Base-by-base conservation (phyloP, 345 rosid genomes). In the Adansonia digitata region DNA sequence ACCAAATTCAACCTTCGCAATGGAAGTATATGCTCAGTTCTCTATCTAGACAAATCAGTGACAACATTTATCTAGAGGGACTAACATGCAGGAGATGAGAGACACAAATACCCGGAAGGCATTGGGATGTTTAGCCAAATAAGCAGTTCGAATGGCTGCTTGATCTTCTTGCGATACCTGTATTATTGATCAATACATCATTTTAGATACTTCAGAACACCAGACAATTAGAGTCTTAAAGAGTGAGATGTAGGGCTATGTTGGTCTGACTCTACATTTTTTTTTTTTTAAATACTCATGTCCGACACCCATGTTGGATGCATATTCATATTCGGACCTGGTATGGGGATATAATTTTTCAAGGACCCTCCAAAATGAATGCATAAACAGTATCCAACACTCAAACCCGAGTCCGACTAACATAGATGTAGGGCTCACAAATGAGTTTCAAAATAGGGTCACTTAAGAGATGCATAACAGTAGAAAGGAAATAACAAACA, bases 1-100 rank as follows among this genome's bases (percentile, higher is more conserved):
- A 60, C 97, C 97, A 39, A 94, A 94, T 82, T 94, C 98, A 82
- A 94, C 98, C 98, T 94, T 85, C 68, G 70, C 20, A 72, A 72
- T 46, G 69, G 34, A 80, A 73, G 31, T 34, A 45, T 56, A 71
- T 45, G 51, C 75, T 81, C 45, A 80, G 74, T 77, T 78, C 45
- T 63, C 63, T 34, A 60, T 45, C 65, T 22, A 26, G 13, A 67
- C 42, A 69, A 45, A 57, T 64, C n/a, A n/a, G 48, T 51, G 3
- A 18, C 27, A 69, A 48, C 7, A 69, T 48, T 48, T n/a, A 29
- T 69, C 42, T 29, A 15, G 18, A 69, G 57, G 1, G 40, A 18
- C 2, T 27, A 46, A 4, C 17, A 15, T 46, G 56, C 27, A 64
- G 57, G 40, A 9, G 42, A 9, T 29, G 39, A 17, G 42, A 45